Evolutionary conservation across 306 rosid species (phyloP).

Genomic region (Begonia peltatifolia): DNA sequence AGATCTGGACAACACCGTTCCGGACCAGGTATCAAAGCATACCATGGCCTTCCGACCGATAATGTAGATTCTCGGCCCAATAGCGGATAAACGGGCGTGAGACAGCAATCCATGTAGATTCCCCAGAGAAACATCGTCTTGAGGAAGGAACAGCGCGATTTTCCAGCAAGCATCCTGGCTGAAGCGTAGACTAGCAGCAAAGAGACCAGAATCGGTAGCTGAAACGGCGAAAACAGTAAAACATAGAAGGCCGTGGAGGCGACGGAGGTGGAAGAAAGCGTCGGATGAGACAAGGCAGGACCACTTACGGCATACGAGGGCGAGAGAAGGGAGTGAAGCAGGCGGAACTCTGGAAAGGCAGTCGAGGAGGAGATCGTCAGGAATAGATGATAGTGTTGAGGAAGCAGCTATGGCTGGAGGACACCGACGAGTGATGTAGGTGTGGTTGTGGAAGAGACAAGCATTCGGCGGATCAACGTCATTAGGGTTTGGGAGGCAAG

Average conservation of each 20-base stretch:
- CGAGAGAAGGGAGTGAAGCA: constrained; percentile 30
- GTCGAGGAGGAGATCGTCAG: constrained; percentile 53
- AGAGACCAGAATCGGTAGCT: constrained; percentile 29
- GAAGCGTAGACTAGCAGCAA: constrained; percentile 22
- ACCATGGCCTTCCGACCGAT: constrained; percentile 40
- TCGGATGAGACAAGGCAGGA: constrained; percentile 35
- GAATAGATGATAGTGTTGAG: constrained; percentile 40
- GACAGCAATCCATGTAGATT: constrained; percentile 23
- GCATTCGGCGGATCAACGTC: constrained; percentile 1
- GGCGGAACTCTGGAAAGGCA: constrained; percentile 38
- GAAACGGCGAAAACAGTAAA: constrained; percentile 29
- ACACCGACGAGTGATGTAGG: neutral
- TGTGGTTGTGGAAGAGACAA: neutral
- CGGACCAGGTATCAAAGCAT: constrained; percentile 48
- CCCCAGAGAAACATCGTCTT: constrained; percentile 16
- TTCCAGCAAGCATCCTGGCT: constrained; percentile 21
- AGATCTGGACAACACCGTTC: constrained; percentile 21
- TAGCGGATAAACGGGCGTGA: constrained; percentile 40
- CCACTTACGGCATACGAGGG: constrained; percentile 55
- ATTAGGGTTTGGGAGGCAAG: constrained; percentile 48
- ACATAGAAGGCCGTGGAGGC: constrained; percentile 27
- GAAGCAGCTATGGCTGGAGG: constrained; percentile 4
- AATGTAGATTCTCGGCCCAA: constrained; percentile 35
- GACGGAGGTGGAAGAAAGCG: constrained; percentile 42
- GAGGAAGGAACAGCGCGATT: constrained; percentile 17